These are phyloP conservation scores for Globisporangium orthogonon DNA, from an alignment of 352 stramenopile species.

Conservation along the genomic window DNA sequence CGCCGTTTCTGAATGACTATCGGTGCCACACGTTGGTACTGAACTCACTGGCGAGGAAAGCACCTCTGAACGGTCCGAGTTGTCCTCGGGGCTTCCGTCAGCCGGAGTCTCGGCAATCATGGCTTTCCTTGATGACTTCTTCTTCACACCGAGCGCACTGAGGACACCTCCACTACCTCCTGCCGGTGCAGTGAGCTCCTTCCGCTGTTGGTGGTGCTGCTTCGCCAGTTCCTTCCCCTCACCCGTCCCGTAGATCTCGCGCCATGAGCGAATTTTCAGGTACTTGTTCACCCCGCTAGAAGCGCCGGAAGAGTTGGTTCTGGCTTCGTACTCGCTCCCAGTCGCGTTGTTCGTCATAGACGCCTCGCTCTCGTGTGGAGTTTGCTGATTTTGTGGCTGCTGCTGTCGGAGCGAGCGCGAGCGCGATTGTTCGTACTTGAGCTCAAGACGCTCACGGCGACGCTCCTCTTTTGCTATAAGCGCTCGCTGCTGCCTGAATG, in stretches of 20 bases:
- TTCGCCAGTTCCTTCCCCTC: conserved; percentile 48
- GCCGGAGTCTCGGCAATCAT: conserved; percentile 3
- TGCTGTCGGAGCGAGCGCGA: conserved; percentile 9
- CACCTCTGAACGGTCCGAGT: neutral
- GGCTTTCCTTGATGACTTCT: conserved; percentile 8
- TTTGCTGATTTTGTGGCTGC: conserved; percentile 15
- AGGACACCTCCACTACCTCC: neutral
- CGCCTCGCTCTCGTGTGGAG: conserved; percentile 8
- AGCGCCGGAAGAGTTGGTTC: neutral
- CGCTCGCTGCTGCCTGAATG: conserved; percentile 21
- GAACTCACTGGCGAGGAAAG: neutral
- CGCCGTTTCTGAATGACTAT: neutral
- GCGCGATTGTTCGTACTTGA: conserved; percentile 3
- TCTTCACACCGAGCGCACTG: conserved; percentile 10
- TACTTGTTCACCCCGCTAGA: conserved; percentile 21
- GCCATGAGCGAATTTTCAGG: conserved; percentile 54
- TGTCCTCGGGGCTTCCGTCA: neutral
- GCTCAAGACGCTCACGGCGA: conserved; percentile 12
- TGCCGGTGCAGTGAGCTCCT: conserved; percentile 2
- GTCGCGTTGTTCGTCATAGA: conserved; percentile 15
- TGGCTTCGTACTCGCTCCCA: conserved; percentile 1
- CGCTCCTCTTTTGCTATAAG: conserved; percentile 26
- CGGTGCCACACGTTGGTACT: neutral
- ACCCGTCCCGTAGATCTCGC: conserved; percentile 52
- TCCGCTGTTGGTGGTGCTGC: conserved; percentile 14